Conservation (phyloP, 2,329 filamentous ascomycete genomes). For the Herpotrichia juniperi region DNA sequence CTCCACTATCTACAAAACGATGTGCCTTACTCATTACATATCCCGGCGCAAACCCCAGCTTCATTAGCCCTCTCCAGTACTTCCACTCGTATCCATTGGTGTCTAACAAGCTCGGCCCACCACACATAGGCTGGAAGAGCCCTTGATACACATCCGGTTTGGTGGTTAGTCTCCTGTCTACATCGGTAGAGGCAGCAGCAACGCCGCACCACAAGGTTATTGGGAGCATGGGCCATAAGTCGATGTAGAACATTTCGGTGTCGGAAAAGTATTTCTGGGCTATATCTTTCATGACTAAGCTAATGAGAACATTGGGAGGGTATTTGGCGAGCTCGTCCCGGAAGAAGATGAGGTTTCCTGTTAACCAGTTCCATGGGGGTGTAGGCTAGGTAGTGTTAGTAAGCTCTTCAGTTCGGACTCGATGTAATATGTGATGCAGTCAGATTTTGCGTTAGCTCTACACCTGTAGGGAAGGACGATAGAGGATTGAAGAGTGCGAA, state of each 20-base stretch:
- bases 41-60: slow-evolving; percentile 6
- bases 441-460: neutral
- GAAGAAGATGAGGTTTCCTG: slow-evolving; percentile 2
- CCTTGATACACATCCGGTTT: neutral
- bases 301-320: neutral
- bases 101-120: slow-evolving; percentile 8
- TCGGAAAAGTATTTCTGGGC: neutral
- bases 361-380: slow-evolving; percentile 2
- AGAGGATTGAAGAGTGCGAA: neutral
- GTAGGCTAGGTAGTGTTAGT: slow-evolving; percentile 2
- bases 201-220: neutral
- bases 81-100: slow-evolving; percentile 10
- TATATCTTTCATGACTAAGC: neutral
- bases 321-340: neutral
- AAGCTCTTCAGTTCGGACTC: neutral
- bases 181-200: neutral
- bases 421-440: neutral
- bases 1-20: slow-evolving; percentile 4
- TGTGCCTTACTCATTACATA: slow-evolving; percentile 6
- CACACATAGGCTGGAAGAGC: slow-evolving; percentile 5
- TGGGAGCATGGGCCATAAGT: slow-evolving; percentile 1
- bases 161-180: neutral
- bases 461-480: neutral
- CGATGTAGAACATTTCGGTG: slow-evolving; percentile 4
- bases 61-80: slow-evolving; percentile 9